These are phyloP conservation scores for Francoa sonchifolia DNA, from an alignment of 441 rosid species.

Conservation along the genomic window DNA sequence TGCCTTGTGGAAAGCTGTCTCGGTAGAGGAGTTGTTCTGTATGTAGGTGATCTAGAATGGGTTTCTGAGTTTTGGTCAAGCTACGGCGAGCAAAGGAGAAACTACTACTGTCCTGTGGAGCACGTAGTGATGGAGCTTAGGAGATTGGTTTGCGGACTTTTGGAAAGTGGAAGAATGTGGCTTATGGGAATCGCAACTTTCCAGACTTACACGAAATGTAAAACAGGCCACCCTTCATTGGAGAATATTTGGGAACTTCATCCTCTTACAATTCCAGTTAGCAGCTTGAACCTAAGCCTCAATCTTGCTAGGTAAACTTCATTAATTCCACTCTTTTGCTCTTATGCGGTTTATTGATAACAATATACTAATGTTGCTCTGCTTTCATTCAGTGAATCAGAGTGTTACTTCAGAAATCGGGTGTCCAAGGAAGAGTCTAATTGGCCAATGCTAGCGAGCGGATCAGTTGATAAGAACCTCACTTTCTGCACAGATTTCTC, in stretches of 20 bases:
- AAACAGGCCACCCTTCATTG: constrained; percentile 44
- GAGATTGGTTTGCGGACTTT: constrained; percentile 28
- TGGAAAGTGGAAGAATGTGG: constrained; percentile 32
- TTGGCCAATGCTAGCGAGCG: constrained; percentile 23
- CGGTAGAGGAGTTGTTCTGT: constrained; percentile 40
- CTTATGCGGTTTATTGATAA: not conserved
- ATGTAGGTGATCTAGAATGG: constrained; percentile 55
- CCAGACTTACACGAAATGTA: constrained; percentile 42
- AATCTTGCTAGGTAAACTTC: constrained; percentile 37
- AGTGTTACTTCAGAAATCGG: constrained; percentile 18
- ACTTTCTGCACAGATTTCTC: constrained; percentile 18
- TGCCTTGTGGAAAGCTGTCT: constrained; percentile 26
- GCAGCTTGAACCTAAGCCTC: constrained; percentile 43
- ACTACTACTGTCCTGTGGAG: constrained; percentile 27
- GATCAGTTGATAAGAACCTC: constrained; percentile 11
- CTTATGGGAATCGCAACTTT: constrained; percentile 45
- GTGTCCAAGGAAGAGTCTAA: constrained; percentile 12
- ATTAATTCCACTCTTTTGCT: not conserved
- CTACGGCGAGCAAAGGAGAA: constrained; percentile 32
- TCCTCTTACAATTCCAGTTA: constrained; percentile 39
- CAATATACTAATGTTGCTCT: not conserved
- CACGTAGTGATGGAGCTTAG: constrained; percentile 43
- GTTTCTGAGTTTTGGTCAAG: constrained; percentile 49
- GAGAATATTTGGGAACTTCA: constrained; percentile 49
- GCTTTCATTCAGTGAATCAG: constrained; percentile 24